Evolutionary conservation across 768 basidiomycete species (phyloP).

Genomic region (Tephrocybe sp.): DNA sequence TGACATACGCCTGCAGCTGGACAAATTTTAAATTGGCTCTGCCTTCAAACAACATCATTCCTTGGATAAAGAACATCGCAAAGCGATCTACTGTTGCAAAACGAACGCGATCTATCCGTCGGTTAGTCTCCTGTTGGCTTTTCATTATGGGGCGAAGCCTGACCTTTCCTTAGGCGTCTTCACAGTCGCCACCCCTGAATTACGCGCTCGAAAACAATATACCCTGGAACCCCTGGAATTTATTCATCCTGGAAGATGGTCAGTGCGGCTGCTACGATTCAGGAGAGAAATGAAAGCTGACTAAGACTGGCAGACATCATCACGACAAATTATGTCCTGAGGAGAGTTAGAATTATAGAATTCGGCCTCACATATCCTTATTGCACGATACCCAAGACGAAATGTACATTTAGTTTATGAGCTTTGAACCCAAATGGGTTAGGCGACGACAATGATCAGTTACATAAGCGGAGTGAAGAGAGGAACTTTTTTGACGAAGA

Average conservation of each 20-base stretch:
- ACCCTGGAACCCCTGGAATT: not conserved
- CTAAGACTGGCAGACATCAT: not conserved
- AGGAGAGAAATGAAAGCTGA: not conserved
- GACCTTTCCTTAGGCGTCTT: not conserved
- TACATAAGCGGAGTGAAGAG: conserved; percentile 17
- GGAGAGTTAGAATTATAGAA: conserved; percentile 1
- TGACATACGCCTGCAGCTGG: conserved; percentile 2
- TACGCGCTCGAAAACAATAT: not conserved
- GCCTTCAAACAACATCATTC: conserved; percentile 3
- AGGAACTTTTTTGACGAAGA: conserved; percentile 15
- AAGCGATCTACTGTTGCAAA: conserved; percentile 11
- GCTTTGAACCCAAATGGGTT: not conserved
- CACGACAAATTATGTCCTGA: not conserved
- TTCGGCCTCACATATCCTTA: conserved; percentile 8
- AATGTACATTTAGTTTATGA: conserved; percentile 5
- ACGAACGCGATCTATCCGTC: conserved; percentile 14
- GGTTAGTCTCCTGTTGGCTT: not conserved
- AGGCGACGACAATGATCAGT: conserved; percentile 7
- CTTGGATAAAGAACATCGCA: conserved; percentile 10
- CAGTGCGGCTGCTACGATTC: not conserved
- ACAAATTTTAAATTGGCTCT: not conserved
- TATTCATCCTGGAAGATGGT: conserved; percentile 8
- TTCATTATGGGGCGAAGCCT: not conserved
- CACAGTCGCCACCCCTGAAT: conserved; percentile 8
- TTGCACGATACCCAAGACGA: conserved; percentile 4